A percentile compares a stretch with the other conserved stretches of the same genome.
Conservation (phyloP, 176 grass and related monocot genomes). For the Avena atlantica region DNA sequence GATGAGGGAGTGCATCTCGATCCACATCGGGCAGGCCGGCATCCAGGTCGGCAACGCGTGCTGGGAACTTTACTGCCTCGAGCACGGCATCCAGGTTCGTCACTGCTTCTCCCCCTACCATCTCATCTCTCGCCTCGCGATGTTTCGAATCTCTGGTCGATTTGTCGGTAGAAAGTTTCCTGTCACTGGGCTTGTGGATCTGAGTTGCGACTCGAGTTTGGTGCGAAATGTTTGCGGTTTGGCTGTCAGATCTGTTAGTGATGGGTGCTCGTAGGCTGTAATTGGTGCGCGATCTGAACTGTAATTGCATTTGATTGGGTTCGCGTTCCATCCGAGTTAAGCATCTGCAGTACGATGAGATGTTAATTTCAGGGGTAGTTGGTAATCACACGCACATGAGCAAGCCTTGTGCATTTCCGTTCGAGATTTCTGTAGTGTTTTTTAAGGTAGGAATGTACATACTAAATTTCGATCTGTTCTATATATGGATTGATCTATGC, state of each 20-base stretch:
- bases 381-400: neutral
- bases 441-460: neutral
- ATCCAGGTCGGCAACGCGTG: conserved; percentile 79
- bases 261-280: neutral
- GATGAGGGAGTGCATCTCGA: conserved; percentile 93
- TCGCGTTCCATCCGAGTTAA: neutral
- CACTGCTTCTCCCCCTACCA: neutral
- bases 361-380: neutral
- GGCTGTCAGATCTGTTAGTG: neutral
- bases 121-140: neutral
- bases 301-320: too few relatives aligned
- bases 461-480: neutral
- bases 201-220: neutral
- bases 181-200: neutral
- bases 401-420: neutral
- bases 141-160: neutral
- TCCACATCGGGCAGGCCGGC: conserved; percentile 88
- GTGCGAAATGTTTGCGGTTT: neutral
- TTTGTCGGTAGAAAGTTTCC: neutral
- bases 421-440: neutral
- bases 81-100: conserved; percentile 65
- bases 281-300: neutral
- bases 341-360: neutral
- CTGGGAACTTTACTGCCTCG: conserved; percentile 85
- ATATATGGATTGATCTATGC: neutral